Evolutionary conservation across 345 rosid genomes (phyloP).

Genomic region (Zanthoxylum bungeanum): DNA sequence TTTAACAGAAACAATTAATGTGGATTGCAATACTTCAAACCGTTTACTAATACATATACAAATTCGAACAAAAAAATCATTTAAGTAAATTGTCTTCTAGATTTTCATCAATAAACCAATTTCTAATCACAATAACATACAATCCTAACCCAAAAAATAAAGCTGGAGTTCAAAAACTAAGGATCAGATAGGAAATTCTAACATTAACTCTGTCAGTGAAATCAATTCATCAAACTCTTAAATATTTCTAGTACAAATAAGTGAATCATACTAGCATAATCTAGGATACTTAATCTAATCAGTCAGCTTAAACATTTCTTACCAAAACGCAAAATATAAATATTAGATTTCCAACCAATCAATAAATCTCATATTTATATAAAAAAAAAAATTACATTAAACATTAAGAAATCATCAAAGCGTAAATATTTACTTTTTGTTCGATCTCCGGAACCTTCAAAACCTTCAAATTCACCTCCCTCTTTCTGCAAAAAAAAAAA

Average conservation of each 20-base stretch:
- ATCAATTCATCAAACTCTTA: neutral
- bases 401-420: neutral
- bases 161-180: neutral
- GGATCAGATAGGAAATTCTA: neutral
- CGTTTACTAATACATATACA: neutral
- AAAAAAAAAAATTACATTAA: neutral
- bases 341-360: neutral
- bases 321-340: neutral
- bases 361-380: neutral
- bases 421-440: constrained; percentile 62
- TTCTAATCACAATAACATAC: neutral
- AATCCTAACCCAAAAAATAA: neutral
- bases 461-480: constrained; percentile 98
- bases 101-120: neutral
- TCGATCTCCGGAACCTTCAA: constrained; percentile 96
- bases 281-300: neutral
- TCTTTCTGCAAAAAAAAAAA: constrained; percentile 51
- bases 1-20: neutral
- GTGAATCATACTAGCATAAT: neutral
- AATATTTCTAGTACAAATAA: neutral
- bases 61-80: neutral
- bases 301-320: neutral
- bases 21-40: neutral
- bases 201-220: neutral
- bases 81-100: neutral